Conservation (phyloP, 2,329 filamentous ascomycete species). For the Trichoderma sp. region DNA sequence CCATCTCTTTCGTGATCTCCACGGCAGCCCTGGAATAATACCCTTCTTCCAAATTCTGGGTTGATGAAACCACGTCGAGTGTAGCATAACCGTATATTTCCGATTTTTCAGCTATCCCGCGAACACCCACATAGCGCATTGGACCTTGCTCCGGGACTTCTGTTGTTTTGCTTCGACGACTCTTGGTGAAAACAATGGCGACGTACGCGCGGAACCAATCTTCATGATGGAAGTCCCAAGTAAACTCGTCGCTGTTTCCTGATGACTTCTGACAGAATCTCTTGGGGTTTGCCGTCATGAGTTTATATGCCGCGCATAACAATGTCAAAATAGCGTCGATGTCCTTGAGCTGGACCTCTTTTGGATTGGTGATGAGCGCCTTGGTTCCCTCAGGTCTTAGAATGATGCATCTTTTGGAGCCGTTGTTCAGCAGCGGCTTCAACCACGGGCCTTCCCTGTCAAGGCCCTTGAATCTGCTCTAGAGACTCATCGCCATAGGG, state of each 20-base stretch:
- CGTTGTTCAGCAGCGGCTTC: neutral
- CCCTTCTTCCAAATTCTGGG: neutral
- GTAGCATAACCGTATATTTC: neutral
- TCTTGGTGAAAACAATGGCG: neutral
- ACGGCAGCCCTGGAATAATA: neutral
- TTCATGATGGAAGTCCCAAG: neutral
- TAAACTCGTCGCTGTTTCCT: neutral
- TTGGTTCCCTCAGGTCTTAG: neutral
- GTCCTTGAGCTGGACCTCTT: neutral
- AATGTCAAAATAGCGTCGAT: neutral
- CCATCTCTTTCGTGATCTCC: neutral
- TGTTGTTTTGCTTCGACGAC: neutral
- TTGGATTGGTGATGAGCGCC: neutral
- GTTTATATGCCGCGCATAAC: neutral
- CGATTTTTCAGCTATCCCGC: neutral
- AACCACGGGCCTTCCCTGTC: neutral
- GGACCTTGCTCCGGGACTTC: neutral
- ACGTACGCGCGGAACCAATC: neutral
- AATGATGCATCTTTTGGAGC: neutral
- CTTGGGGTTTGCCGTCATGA: neutral
- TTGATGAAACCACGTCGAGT: neutral
- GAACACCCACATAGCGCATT: neutral
- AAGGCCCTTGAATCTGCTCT: neutral
- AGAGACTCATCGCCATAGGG: too few species aligned
- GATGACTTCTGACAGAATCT: neutral